A percentile compares a stretch with the other conserved stretches of the same genome.
These are phyloP conservation scores for Echeveria elegans DNA, from an alignment of 164 flowering plant species.

Conservation along the genomic window DNA sequence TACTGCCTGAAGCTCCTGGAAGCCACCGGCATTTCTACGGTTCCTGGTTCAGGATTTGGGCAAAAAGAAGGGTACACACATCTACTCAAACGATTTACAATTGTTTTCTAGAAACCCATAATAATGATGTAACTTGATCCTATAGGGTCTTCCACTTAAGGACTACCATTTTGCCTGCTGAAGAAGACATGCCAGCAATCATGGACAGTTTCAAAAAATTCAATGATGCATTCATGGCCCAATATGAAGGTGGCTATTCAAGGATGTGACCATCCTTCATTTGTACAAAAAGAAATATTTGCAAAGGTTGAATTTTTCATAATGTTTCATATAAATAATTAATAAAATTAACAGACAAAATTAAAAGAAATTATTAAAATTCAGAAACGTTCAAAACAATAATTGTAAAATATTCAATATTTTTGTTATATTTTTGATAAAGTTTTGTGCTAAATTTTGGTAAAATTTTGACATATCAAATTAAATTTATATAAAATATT, in stretches of 20 bases:
- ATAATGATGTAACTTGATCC: not conserved
- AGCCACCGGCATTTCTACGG: not conserved
- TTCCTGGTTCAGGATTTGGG: not conserved
- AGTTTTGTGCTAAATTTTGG: no score
- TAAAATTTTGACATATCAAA: no score
- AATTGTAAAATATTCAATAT: no score
- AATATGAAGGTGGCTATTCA: not conserved
- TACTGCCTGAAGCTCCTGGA: constrained; percentile 36
- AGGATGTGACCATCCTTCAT: not conserved
- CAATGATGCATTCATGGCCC: not conserved
- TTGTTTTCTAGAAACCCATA: not conserved
- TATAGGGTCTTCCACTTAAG: not conserved
- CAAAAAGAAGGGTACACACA: not conserved
- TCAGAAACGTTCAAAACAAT: no score
- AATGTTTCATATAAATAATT: no score
- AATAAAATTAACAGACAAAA: no score
- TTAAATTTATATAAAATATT: no score
- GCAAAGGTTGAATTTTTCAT: no score
- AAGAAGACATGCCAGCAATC: not conserved
- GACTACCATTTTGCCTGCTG: not conserved
- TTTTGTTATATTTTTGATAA: no score
- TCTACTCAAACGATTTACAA: not conserved
- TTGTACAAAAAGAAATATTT: not conserved
- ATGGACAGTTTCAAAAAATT: not conserved
- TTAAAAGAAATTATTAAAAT: no score